Evolutionary conservation across 2,329 filamentous ascomycete genomes (phyloP).

Genomic region (Decorospora gaudefroyi): DNA sequence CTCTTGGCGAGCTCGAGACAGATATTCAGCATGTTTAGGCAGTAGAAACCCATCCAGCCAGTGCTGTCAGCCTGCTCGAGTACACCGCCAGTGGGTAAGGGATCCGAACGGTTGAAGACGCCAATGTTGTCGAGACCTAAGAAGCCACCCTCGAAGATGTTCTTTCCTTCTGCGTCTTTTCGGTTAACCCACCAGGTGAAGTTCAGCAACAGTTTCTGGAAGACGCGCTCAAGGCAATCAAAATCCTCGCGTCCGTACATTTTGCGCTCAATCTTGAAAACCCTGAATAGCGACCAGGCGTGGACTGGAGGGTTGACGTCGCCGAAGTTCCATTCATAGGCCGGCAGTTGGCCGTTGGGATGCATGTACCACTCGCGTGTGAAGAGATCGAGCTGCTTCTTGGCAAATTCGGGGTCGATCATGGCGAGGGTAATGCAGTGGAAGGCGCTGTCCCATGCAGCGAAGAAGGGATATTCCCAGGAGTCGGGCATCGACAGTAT

Average conservation of each 20-base stretch:
- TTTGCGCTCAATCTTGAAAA: constrained; percentile 98
- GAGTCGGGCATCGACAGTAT: constrained; percentile 97
- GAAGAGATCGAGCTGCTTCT: constrained; percentile 95
- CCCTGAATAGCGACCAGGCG: constrained; percentile 92
- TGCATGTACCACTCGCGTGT: constrained; percentile 99
- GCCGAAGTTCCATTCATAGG: constrained; percentile 96
- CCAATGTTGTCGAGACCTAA: constrained; percentile 96
- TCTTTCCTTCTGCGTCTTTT: constrained; percentile 92
- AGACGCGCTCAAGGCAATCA: constrained; percentile 93
- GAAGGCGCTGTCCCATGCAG: constrained; percentile 95
- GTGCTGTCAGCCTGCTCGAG: constrained; percentile 97
- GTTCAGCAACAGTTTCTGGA: constrained; percentile 93
- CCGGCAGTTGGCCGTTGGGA: constrained; percentile 91
- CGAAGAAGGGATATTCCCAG: constrained; percentile 98
- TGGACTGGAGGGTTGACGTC: constrained; percentile 97
- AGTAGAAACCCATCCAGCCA: constrained; percentile 99
- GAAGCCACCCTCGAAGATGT: constrained; percentile 96
- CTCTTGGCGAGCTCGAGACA: constrained; percentile 93
- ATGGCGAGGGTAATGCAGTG: constrained; percentile 95
- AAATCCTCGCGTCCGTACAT: constrained; percentile 93
- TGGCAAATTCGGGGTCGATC: constrained; percentile 97
- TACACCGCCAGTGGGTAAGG: constrained; percentile 87
- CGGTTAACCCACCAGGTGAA: constrained; percentile 99
- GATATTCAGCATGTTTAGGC: constrained; percentile 95
- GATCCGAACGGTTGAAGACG: constrained; percentile 94